phyloP scores from a whole-genome alignment of 495 filamentous ascomycete species.

The Xylaria flabelliformis region DNA sequence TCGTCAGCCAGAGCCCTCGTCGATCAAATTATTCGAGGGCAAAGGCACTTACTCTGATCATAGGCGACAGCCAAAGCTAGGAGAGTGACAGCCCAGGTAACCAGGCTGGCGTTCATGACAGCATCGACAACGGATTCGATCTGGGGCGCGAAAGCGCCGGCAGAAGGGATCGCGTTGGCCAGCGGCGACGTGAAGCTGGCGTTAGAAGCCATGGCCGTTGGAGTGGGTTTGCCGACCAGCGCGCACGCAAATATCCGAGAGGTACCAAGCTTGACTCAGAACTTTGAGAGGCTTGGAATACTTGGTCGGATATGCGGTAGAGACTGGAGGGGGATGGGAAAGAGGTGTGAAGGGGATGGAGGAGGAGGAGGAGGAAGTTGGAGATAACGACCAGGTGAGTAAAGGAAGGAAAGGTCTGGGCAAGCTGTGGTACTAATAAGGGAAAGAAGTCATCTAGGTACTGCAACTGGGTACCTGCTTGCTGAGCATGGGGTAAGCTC shows the following conservation, averaged over 20 bases:
- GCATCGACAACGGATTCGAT: constrained; percentile 52
- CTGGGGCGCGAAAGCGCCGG: constrained; percentile 48
- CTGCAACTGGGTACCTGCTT: background rate
- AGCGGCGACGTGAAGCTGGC: constrained; percentile 78
- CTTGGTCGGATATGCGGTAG: background rate
- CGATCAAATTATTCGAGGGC: constrained; percentile 7
- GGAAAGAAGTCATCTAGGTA: background rate
- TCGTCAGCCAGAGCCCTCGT: constrained; percentile 33
- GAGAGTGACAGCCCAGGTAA: constrained; percentile 69
- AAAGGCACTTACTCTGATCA: constrained; percentile 74
- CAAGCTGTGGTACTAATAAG: constrained; percentile 12
- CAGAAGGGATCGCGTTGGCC: constrained; percentile 67
- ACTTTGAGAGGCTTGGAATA: background rate
- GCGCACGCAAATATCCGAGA: constrained; percentile 10
- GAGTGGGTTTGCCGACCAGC: constrained; percentile 15
- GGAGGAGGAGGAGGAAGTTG: background rate
- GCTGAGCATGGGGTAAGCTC: constrained; percentile 4
- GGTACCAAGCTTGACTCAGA: background rate
- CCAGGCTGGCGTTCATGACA: constrained; percentile 61
- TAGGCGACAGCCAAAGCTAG: constrained; percentile 76
- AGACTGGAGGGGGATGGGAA: constrained; percentile 7
- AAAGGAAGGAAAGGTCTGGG: constrained; percentile 24
- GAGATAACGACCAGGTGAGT: constrained; percentile 10
- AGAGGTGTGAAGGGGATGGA: background rate
- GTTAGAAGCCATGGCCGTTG: constrained; percentile 65